Conservation (phyloP, 306 rosid species). For the Bauhinia variegata region DNA sequence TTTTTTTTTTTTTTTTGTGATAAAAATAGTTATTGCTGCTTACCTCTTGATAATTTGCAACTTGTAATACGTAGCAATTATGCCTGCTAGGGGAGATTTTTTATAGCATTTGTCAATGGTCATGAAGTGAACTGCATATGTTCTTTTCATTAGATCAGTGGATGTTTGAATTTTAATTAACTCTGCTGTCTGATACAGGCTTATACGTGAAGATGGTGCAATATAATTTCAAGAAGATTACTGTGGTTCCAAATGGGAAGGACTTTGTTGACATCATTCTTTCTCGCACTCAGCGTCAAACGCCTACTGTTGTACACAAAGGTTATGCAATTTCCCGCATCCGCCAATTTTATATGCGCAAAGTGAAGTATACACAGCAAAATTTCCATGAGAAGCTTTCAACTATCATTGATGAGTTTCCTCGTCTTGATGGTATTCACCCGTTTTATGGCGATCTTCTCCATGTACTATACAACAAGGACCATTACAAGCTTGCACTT, state of each 20-base stretch:
- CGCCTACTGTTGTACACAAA: slow-evolving; percentile 88
- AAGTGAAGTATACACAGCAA: slow-evolving; percentile 78
- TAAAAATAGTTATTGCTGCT: no score
- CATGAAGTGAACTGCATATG: not conserved
- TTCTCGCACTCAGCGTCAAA: slow-evolving; percentile 87
- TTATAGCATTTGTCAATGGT: no score
- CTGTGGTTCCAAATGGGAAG: slow-evolving; percentile 90
- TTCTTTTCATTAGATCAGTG: no score
- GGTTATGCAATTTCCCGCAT: slow-evolving; percentile 80
- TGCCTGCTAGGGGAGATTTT: no score
- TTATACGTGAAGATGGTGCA: slow-evolving; percentile 60
- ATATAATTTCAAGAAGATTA: slow-evolving; percentile 82
- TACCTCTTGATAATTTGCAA: no score
- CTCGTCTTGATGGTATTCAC: slow-evolving; percentile 77
- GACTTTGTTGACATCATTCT: slow-evolving; percentile 78
- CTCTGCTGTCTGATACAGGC: not conserved
- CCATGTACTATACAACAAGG: slow-evolving; percentile 87
- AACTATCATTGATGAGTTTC: slow-evolving; percentile 78
- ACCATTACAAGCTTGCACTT: slow-evolving; percentile 94
- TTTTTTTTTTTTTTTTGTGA: no score
- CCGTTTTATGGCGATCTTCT: slow-evolving; percentile 87
- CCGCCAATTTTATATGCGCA: slow-evolving; percentile 85
- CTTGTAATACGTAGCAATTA: no score
- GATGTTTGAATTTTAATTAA: not conserved
- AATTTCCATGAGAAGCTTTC: slow-evolving; percentile 82